Percentiles rank a stretch among this genome's conserved stretches.
Evolutionary conservation across 2,329 filamentous ascomycete species (phyloP).

Genomic region (Colletotrichum chlorophyti): DNA sequence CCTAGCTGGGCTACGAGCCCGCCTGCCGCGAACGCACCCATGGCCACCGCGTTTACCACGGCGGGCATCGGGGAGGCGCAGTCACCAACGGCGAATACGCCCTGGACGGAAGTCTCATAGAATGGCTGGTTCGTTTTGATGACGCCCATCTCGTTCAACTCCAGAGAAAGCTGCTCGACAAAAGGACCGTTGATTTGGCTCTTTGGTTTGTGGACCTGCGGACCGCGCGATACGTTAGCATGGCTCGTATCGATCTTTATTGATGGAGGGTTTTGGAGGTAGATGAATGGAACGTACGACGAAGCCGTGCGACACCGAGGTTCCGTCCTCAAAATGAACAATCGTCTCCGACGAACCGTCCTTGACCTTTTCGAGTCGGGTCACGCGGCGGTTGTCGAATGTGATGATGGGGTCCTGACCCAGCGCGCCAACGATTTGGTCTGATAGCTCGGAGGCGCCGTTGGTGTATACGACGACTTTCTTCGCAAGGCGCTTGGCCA

Average conservation of each 20-base stretch:
- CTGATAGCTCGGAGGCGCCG: constrained; percentile 43
- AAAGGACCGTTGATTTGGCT: constrained; percentile 40
- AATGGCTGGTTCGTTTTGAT: constrained; percentile 52
- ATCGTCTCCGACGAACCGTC: constrained; percentile 36
- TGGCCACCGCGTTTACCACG: constrained; percentile 35
- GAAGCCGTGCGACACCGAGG: constrained; percentile 43
- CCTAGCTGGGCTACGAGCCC: constrained; percentile 30
- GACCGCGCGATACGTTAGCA: no score
- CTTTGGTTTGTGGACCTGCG: neutral
- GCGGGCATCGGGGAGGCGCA: constrained; percentile 40
- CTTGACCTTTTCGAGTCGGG: constrained; percentile 34
- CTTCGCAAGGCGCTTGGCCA: constrained; percentile 49
- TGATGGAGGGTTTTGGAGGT: no score
- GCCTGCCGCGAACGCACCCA: constrained; percentile 35
- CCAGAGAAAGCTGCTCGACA: constrained; percentile 49
- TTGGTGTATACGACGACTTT: constrained; percentile 60
- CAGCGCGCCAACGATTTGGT: constrained; percentile 34
- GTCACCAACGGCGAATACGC: constrained; percentile 62
- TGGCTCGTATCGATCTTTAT: no score
- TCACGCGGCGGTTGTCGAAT: constrained; percentile 43
- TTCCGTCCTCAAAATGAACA: constrained; percentile 48
- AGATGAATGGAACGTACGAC: no score
- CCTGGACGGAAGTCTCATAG: constrained; percentile 53
- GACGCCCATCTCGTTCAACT: constrained; percentile 46
- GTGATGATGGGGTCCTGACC: constrained; percentile 39